phyloP scores from a whole-genome alignment of 352 stramenopile species.

The Globisporangium spiculum region DNA sequence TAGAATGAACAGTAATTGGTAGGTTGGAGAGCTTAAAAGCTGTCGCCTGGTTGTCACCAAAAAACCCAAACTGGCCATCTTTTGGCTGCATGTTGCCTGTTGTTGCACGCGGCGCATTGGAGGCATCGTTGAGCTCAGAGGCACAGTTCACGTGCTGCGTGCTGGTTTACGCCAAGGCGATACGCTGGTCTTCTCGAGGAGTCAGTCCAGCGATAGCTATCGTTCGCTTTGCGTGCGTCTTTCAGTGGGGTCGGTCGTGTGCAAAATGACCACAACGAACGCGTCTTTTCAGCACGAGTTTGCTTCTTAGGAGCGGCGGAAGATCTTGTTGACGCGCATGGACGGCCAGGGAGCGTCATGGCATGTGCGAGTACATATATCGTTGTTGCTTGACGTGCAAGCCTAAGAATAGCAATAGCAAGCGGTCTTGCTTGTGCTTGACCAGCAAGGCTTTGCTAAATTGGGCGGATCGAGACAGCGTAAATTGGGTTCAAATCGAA shows the following conservation, averaged over 20 bases:
- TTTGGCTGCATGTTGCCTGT: slow-evolving; percentile 8
- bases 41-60: slow-evolving; percentile 7
- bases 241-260: neutral
- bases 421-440: neutral
- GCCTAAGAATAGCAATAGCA: neutral
- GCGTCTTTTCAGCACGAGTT: neutral
- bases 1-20: neutral
- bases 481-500: slow-evolving; percentile 10
- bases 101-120: neutral
- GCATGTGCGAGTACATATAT: too few relatives aligned
- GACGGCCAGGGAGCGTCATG: neutral
- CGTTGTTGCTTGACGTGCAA: neutral
- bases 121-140: slow-evolving; percentile 6
- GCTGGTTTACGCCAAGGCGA: neutral
- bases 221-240: neutral
- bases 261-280: neutral
- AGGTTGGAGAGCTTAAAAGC: neutral
- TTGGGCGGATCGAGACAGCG: slow-evolving; percentile 5
- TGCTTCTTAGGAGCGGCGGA: neutral
- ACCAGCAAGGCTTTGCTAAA: neutral
- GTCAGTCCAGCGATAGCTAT: neutral
- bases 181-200: neutral
- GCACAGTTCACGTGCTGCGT: slow-evolving; percentile 13
- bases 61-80: slow-evolving; percentile 17
- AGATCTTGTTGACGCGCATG: neutral